Evolutionary conservation across 805 yeast genomes (phyloP), one percentile per base, ranked within the genome.

Genomic region (Candida railenensis): DNA sequence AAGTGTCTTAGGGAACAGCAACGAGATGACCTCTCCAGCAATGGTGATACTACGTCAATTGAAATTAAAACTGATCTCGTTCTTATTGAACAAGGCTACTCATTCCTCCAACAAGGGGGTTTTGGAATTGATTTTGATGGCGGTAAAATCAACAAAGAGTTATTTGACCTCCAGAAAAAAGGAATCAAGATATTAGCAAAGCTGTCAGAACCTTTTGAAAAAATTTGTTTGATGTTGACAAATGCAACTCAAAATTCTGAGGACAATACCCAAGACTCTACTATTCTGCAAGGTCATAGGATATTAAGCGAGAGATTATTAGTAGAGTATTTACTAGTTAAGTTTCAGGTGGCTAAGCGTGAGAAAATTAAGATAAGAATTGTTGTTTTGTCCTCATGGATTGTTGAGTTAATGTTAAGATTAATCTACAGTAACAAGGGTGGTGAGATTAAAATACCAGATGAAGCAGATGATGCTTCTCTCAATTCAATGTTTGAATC

Each of bases 131-230:
- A 55, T 43, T 47, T 50, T 37, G 55, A 50, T 12, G 19, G 21
- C 12, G 18, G 39, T 36, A 16, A 16, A 15, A 46, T 49, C 3
- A 45, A 48, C 38, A 42, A 48, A 14, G 57, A 51, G 8, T 38
- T 55, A 16, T 33, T 65, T 14, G 46, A 50, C n/a, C 48, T 62
- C 22, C 72, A 67, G 50, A 46, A 91, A 0, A 63, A 71, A 39
- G 74, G 76, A 2, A 60, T 72, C 2, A 47, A 46, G 30, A 55
- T 76, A 1, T 76, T 83, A 43, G 96, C 94, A 0, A 54, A 66
- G 19, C 83, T 87, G 50, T 69, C 80, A 5, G 81, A 77, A 44
- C 82, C 89, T 0, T 77, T 89, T 58, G 96, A 89, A 52, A 74
- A 81, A 11, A 76, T 85, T 4, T 82, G 92, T 1, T 63, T 89